Base-by-base conservation (phyloP, 1,139 yeast genomes). In the Geotrichum aggregatum region DNA sequence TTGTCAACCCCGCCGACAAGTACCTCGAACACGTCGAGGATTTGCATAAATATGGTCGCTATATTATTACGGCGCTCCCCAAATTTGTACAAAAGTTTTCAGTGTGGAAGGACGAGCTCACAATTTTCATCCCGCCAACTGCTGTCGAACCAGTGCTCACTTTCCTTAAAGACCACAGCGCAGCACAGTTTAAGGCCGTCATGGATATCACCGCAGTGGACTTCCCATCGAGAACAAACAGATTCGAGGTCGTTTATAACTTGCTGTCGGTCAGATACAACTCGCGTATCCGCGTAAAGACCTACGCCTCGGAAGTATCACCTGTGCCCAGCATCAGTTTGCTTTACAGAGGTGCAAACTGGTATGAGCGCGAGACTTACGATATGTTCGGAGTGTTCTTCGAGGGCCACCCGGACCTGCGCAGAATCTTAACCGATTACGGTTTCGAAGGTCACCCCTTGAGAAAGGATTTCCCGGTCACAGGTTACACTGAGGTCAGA, bases 381-480 rank as follows among this genome's bases (percentile, higher is more conserved):
- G 95, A 87, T 67, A 76, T 87, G 78, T 87, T 79, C 66, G 95
- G 95, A 47, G 79, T 87, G 58, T 87, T 87, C 71, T 87, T 87
- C 65, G 92, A 84, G 68, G 87, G 84, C 57, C 96, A 87, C 69
- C 95, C 95, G 10, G 96, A 87, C 71, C 76, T 87, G 66, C 83
- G 96, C 74, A 79, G 96, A 73, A 86, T 87, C 67, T 78, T 87
- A 82, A 87, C 96, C 50, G 96, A 87, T 72, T 87, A 87, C 70
- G 96, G 96, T 34, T 87, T 87, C 64, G 95, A 86, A 70, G 96
- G 96, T 52, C 94, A 87, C 67, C 96, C 96, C 14, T 77, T 87
- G 68, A 81, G 95, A 71, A 87, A 87, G 71, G 96, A 87, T 71
- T 87, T 87, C 85, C 96, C 96, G 62, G 82, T 92, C 46, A 85